phyloP scores from a whole-genome alignment of 345 rosid genomes.

The Boechera divaricarpa region DNA sequence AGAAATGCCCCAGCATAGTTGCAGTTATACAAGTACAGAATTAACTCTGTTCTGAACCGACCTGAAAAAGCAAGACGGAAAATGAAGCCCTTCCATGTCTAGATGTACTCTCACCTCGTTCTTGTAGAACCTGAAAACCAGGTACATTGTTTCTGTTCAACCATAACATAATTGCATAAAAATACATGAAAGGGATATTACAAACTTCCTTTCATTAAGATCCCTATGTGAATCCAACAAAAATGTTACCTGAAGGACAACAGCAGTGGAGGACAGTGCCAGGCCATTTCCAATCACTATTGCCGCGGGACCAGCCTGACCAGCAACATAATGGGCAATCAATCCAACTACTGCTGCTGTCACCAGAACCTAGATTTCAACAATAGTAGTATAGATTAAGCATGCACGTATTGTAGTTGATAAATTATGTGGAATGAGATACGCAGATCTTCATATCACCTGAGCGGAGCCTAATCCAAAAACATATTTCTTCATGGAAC shows the following conservation, averaged over 20 bases:
- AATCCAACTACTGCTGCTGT: slow-evolving; percentile 91
- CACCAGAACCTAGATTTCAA: slow-evolving; percentile 75
- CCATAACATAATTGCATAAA: slow-evolving; percentile 25
- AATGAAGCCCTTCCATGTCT: slow-evolving; percentile 99
- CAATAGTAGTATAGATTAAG: slow-evolving; percentile 32
- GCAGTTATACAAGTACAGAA: slow-evolving; percentile 20
- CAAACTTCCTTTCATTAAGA: not conserved
- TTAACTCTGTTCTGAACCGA: slow-evolving; percentile 39
- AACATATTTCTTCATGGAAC: slow-evolving; percentile 99
- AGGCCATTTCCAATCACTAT: slow-evolving; percentile 97
- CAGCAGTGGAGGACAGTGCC: slow-evolving; percentile 97
- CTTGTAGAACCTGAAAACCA: slow-evolving; percentile 87
- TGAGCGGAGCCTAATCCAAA: slow-evolving; percentile 97
- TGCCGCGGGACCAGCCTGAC: slow-evolving; percentile 91
- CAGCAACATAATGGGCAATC: slow-evolving; percentile 77
- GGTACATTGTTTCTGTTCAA: slow-evolving; percentile 20
- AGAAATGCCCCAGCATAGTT: slow-evolving; percentile 25
- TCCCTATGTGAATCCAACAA: slow-evolving; percentile 25
- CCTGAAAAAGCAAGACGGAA: slow-evolving; percentile 98
- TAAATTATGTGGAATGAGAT: slow-evolving; percentile 14
- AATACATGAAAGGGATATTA: slow-evolving; percentile 10
- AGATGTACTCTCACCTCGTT: slow-evolving; percentile 98
- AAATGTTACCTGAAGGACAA: slow-evolving; percentile 81
- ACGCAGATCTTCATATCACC: slow-evolving; percentile 53
- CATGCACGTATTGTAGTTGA: not conserved